Evolutionary conservation across 371 early-diverging fungal genomes (phyloP).

Genomic region (Syncephalastrum contaminatum): DNA sequence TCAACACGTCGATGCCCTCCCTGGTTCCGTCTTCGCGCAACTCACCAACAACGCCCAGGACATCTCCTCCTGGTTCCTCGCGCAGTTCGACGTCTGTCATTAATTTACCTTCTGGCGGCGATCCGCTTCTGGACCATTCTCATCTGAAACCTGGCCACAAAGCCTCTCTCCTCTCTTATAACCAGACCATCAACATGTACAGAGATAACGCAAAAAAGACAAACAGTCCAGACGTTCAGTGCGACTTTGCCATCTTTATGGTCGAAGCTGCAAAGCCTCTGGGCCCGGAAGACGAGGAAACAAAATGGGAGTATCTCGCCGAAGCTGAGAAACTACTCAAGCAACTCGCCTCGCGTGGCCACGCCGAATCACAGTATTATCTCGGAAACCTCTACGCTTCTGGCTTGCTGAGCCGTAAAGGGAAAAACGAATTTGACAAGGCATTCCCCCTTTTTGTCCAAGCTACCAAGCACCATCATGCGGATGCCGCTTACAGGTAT

Average conservation of each 20-base stretch:
- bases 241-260: conserved; percentile 83
- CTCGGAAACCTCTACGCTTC: conserved; percentile 65
- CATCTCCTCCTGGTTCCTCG: conserved; percentile 31
- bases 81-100: conserved; percentile 27
- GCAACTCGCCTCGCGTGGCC: conserved; percentile 61
- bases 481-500: conserved; percentile 67
- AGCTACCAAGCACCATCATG: conserved; percentile 68
- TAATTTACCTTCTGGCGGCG: conserved; percentile 12
- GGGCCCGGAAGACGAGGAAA: conserved; percentile 38
- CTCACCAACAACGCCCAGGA: conserved; percentile 7
- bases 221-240: conserved; percentile 76
- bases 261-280: conserved; percentile 66
- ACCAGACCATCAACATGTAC: conserved; percentile 75
- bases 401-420: conserved; percentile 55
- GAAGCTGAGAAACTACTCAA: conserved; percentile 64
- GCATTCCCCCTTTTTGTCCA: conserved; percentile 69
- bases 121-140: conserved; percentile 62
- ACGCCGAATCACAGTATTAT: conserved; percentile 68
- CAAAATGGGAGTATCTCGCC: conserved; percentile 57
- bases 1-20: background rate
- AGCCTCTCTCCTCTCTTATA: conserved; percentile 65
- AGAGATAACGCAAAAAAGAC: conserved; percentile 82
- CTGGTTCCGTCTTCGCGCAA: conserved; percentile 4
- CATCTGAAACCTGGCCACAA: conserved; percentile 68
- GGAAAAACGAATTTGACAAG: conserved; percentile 69